Percentiles rank a stretch among this genome's conserved stretches.
Evolutionary conservation across 164 flowering plant species (phyloP).

Genomic region (Chloranthus sessilifolius): DNA sequence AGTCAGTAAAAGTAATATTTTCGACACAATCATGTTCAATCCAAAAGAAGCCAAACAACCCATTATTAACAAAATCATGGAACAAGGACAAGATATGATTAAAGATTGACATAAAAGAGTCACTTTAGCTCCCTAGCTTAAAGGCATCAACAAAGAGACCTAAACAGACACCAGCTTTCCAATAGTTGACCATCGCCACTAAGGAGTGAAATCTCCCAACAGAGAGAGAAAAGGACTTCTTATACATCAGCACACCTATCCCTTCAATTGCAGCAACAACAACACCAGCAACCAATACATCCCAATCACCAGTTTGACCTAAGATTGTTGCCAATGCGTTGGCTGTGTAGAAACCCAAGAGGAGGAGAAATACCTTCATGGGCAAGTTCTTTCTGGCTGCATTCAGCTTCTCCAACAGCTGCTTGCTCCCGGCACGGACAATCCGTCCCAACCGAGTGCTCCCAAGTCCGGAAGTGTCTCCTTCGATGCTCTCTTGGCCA

Average conservation of each 20-base stretch:
- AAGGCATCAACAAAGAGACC: slow-evolving; percentile 98
- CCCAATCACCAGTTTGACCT: slow-evolving; percentile 98
- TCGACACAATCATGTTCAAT: too few species aligned
- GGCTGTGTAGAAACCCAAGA: slow-evolving; percentile 92
- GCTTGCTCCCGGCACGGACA: slow-evolving; percentile 67
- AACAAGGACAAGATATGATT: too few species aligned
- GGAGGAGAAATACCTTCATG: slow-evolving; percentile 79
- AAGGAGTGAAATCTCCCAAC: slow-evolving; percentile 56
- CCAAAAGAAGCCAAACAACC: too few species aligned
- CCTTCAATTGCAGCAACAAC: slow-evolving; percentile 97
- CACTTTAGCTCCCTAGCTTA: slow-evolving; percentile 68
- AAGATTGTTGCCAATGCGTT: slow-evolving; percentile 90
- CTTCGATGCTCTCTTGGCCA: slow-evolving; percentile 37
- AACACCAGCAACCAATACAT: slow-evolving; percentile 90
- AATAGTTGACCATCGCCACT: slow-evolving; percentile 74
- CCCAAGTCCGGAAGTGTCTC: slow-evolving; percentile 42
- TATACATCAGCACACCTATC: slow-evolving; percentile 86
- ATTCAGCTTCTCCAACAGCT: slow-evolving; percentile 68
- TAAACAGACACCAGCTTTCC: slow-evolving; percentile 98
- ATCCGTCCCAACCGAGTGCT: slow-evolving; percentile 80
- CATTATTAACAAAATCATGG: too few species aligned
- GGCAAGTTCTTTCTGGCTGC: slow-evolving; percentile 82
- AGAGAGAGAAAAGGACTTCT: slow-evolving; percentile 34
- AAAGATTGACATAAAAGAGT: too few species aligned
- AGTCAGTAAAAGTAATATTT: too few species aligned